phyloP scores from a whole-genome alignment of 1,284 basidiomycete genomes.

The Laetiporus sulphureus region DNA sequence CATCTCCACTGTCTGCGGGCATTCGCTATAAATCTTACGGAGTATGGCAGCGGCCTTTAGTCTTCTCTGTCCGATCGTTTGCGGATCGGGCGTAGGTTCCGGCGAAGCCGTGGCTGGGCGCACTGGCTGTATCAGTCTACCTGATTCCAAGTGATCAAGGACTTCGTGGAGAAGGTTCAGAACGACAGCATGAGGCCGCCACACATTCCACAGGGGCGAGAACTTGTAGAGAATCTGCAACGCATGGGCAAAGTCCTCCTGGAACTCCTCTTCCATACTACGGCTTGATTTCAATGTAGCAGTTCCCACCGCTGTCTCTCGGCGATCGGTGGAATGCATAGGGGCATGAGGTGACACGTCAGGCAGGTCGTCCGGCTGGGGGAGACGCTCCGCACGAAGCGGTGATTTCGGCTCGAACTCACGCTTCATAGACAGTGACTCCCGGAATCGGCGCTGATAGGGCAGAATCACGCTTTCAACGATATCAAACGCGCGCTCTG shows the following conservation, averaged over 20 bases:
- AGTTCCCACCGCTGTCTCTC: constrained; percentile 16
- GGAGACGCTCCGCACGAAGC: constrained; percentile 26
- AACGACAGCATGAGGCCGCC: constrained; percentile 53
- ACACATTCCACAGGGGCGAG: constrained; percentile 56
- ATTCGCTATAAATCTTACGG: constrained; percentile 37
- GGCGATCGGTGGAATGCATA: constrained; percentile 22
- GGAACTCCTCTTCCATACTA: constrained; percentile 15
- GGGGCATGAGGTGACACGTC: constrained; percentile 26
- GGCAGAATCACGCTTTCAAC: constrained; percentile 77
- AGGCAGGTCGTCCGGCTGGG: constrained; percentile 13
- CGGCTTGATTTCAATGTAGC: constrained; percentile 16
- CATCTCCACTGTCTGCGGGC: constrained; percentile 40
- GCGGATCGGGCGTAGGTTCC: constrained; percentile 17
- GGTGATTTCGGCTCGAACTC: constrained; percentile 37
- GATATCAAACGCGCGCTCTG: constrained; percentile 78
- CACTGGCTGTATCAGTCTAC: constrained; percentile 41
- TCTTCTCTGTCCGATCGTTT: constrained; percentile 22
- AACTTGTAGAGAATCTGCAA: constrained; percentile 56
- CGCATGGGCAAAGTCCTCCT: constrained; percentile 41
- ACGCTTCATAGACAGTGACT: constrained; percentile 21
- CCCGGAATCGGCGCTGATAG: constrained; percentile 35
- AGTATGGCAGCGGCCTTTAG: constrained; percentile 34
- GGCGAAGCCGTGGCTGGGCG: constrained; percentile 13
- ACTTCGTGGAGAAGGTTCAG: constrained; percentile 40
- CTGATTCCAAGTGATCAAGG: constrained; percentile 42